Evolutionary conservation across 176 grass and related monocot species (phyloP), one percentile per base, ranked within the genome.

Genomic region (Aechmea fasciata): DNA sequence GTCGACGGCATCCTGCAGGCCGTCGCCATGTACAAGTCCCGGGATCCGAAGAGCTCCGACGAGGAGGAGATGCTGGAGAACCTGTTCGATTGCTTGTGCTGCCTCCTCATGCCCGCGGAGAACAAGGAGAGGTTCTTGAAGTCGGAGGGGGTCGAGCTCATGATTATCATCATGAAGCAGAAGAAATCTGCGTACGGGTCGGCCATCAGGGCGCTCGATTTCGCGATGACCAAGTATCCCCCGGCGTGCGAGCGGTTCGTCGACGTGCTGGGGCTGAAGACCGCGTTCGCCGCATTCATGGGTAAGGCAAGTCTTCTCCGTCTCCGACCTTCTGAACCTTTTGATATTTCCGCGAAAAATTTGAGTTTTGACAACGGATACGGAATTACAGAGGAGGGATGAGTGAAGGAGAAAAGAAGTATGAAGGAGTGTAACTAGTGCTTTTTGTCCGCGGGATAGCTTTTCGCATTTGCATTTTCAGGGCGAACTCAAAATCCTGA

Each of bases 141-240:
- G 72, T 90, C 93, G 0, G 89, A 97, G 57, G 93, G 93, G 2
- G 89, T 97, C 0, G 93, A 97, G 74, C 81, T 97, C 69, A 97
- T 97, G 93, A 97, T 92, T 68, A 99, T 93, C 71, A 99, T 99
- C 69, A 90, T 93, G 82, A 99, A 99, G 67, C 94, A 99, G 87
- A 99, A 93, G 77, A 99, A 99, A 47, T 78, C 87, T 0, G 89
- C 87, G 0, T 97, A 97, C 74, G 85, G 84, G 61, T 97, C 94
- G 0, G 86, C 94, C 2, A 93, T 93, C 59, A 73, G 87, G 51
- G 85, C 86, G 1, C 50, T 99, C 3, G 89, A 99, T 84, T 99
- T 99, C 33, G 84, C 86, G 69, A 99, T 99, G 94, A 99, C 94
- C 0, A 90, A 88, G 65, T 97, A 92, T 66, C 86, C 94, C 0